Evolutionary conservation across 2,329 filamentous ascomycete species (phyloP).

Genomic region (Westerdykella sp.): DNA sequence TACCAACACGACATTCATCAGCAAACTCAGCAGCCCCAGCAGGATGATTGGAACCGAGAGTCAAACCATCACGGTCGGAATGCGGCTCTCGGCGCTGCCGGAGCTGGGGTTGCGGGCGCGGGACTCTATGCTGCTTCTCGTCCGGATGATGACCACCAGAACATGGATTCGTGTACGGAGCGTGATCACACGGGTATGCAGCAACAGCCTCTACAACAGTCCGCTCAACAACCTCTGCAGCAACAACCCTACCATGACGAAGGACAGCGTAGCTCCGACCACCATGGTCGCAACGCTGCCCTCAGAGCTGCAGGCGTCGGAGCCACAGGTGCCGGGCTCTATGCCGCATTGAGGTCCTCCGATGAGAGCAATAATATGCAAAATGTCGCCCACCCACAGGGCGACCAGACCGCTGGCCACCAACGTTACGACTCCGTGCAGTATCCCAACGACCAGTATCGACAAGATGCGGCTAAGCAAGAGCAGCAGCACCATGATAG

Average conservation of each 20-base stretch:
- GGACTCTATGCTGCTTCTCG: constrained; percentile 7
- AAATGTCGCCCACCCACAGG: neutral
- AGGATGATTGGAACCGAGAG: too few relatives aligned
- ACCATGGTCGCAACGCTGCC: constrained; percentile 15
- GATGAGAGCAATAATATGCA: constrained; percentile 1
- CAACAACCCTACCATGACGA: constrained; percentile 1
- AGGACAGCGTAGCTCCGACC: neutral
- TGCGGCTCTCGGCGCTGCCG: constrained; percentile 14
- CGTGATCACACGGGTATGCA: neutral
- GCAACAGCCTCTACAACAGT: constrained; percentile 25
- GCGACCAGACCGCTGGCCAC: constrained; percentile 1
- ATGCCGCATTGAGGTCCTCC: constrained; percentile 1
- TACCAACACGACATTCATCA: too few relatives aligned
- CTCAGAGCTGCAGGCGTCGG: constrained; percentile 11
- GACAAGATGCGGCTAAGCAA: neutral
- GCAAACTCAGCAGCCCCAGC: too few relatives aligned
- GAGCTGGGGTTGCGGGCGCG: constrained; percentile 9
- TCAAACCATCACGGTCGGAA: constrained; percentile 18
- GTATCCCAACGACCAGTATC: constrained; percentile 5
- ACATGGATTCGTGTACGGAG: neutral
- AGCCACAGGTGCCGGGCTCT: constrained; percentile 5
- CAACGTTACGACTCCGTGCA: constrained; percentile 17
- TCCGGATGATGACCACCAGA: neutral
- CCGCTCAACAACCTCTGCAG: constrained; percentile 2
- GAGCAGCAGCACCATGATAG: constrained; percentile 18